phyloP scores from a whole-genome alignment of 2,329 filamentous ascomycete species.

The Herpotrichia juniperi region DNA sequence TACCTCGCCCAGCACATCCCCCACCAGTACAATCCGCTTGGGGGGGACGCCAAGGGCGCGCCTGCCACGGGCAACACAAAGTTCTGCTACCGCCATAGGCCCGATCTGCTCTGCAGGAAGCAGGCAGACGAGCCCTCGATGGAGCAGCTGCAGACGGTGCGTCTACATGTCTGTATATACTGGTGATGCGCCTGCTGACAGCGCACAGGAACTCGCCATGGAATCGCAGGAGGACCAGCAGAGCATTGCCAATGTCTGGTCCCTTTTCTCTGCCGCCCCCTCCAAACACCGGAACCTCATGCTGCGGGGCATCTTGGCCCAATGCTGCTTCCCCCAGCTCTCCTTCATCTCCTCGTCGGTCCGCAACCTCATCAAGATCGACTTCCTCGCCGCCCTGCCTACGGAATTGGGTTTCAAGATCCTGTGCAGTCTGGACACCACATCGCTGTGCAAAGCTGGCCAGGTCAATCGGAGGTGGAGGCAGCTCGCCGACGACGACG shows the following conservation, averaged over 20 bases:
- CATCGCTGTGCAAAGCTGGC: conserved; percentile 92
- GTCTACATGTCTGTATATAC: conserved; percentile 29
- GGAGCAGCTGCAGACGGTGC: conserved; percentile 87
- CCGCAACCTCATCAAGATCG: conserved; percentile 94
- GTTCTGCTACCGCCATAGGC: conserved; percentile 94
- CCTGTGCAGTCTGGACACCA: conserved; percentile 88
- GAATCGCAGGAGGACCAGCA: conserved; percentile 87
- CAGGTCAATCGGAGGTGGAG: conserved; percentile 92
- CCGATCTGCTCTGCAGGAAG: conserved; percentile 90
- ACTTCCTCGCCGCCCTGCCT: conserved; percentile 89
- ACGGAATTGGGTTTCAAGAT: conserved; percentile 93
- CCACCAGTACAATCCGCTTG: conserved; percentile 81
- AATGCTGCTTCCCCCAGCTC: conserved; percentile 97
- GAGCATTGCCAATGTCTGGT: conserved; percentile 97
- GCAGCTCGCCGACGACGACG: conserved; percentile 90
- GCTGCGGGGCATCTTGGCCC: conserved; percentile 92
- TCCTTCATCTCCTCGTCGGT: conserved; percentile 91
- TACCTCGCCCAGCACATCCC: conserved; percentile 93
- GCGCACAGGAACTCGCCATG: conserved; percentile 73
- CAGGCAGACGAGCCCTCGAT: conserved; percentile 96
- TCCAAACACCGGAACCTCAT: conserved; percentile 94
- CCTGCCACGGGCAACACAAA: conserved; percentile 72
- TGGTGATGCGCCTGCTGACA: conserved; percentile 23
- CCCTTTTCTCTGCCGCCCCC: conserved; percentile 92
- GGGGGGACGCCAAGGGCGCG: conserved; percentile 54